Evolutionary conservation across 768 basidiomycete species (phyloP).

Genomic region (Trametes gibbosa): DNA sequence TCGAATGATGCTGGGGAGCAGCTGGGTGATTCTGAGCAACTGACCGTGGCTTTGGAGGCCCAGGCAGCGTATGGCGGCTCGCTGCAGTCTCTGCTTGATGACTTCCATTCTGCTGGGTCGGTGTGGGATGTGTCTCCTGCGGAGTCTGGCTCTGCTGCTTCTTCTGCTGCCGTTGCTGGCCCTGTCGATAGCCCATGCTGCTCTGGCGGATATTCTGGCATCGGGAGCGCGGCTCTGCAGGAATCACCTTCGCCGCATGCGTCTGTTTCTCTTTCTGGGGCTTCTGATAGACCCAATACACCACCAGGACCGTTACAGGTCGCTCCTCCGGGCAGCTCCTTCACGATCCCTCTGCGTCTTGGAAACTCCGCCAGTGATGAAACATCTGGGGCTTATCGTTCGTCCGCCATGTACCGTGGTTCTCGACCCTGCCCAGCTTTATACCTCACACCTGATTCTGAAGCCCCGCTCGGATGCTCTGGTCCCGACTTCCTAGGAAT

Average conservation of each 20-base stretch:
- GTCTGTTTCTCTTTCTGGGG: not conserved
- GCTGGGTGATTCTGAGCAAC: too few relatives aligned
- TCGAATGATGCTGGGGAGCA: not conserved
- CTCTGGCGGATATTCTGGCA: not conserved
- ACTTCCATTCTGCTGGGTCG: too few relatives aligned
- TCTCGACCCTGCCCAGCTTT: too few relatives aligned
- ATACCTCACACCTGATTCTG: too few relatives aligned
- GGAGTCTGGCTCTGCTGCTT: not conserved
- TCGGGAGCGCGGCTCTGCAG: not conserved
- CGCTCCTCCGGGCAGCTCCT: slow-evolving; percentile 9
- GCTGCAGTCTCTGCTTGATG: too few relatives aligned
- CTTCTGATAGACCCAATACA: not conserved
- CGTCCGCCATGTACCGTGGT: too few relatives aligned
- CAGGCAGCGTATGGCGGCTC: too few relatives aligned
- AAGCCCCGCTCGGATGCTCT: not conserved
- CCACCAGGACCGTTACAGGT: not conserved
- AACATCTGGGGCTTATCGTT: too few relatives aligned
- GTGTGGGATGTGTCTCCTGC: too few relatives aligned
- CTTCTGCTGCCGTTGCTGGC: not conserved
- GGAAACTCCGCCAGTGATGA: not conserved
- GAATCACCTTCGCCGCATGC: not conserved
- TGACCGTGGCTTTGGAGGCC: too few relatives aligned
- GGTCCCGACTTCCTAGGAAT: not conserved
- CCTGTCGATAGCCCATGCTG: not conserved
- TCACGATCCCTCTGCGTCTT: slow-evolving; percentile 11